Evolutionary conservation across 768 basidiomycete species (phyloP).

Genomic region (Leccinellum rugosiceps): DNA sequence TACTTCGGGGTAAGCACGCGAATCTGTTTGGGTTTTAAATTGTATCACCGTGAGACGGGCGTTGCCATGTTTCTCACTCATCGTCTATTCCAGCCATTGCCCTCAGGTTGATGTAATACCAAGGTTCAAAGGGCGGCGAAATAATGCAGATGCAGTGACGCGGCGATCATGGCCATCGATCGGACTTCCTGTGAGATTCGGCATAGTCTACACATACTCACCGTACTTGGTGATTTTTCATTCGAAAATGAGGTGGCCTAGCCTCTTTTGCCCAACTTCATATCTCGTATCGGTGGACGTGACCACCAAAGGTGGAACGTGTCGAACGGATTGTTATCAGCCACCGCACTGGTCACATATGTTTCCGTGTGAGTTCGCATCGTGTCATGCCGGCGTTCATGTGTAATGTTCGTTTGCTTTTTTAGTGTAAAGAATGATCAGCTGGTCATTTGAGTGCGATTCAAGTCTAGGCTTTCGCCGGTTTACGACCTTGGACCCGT

Average conservation of each 20-base stretch:
- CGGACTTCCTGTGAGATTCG: conserved; percentile 16
- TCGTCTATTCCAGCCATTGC: neutral
- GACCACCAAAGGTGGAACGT: conserved; percentile 1
- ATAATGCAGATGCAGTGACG: conserved; percentile 8
- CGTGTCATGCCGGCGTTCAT: neutral
- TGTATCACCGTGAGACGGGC: neutral
- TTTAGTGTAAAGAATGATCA: conserved; percentile 9
- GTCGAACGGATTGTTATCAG: conserved; percentile 5
- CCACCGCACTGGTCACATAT: conserved; percentile 1
- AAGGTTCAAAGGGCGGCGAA: conserved; percentile 11
- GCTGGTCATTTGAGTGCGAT: neutral
- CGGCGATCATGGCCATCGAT: conserved; percentile 26
- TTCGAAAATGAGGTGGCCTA: conserved; percentile 17
- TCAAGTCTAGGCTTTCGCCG: neutral
- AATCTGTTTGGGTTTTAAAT: neutral
- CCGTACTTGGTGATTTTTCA: conserved; percentile 25
- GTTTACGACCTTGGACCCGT: neutral
- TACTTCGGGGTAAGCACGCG: neutral
- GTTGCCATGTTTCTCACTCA: neutral
- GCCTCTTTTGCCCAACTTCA: conserved; percentile 3
- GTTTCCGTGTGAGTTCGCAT: conserved; percentile 9
- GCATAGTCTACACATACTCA: conserved; percentile 5
- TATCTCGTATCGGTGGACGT: conserved; percentile 15
- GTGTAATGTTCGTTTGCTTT: neutral
- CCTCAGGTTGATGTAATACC: conserved; percentile 11